Evolutionary conservation across 179 eudicot genomes (phyloP).

Genomic region (Dionaea muscipula): DNA sequence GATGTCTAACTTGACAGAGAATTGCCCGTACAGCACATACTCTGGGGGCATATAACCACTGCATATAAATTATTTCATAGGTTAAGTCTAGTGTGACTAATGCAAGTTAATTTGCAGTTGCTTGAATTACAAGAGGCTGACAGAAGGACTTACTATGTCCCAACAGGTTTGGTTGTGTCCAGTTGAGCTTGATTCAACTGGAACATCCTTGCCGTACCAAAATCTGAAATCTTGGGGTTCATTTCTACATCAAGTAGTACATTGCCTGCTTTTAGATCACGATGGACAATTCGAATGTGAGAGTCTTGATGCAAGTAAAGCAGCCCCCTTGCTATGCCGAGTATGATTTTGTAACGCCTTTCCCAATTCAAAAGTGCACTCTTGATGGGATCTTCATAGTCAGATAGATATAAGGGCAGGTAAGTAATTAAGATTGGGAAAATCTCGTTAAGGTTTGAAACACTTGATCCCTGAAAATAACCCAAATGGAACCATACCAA

Average conservation of each 20-base stretch:
- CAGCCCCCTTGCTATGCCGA: slow-evolving; percentile 25
- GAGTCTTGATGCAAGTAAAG: slow-evolving; percentile 39
- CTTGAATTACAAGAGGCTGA: too few species aligned
- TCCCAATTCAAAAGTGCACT: slow-evolving; percentile 19
- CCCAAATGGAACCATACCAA: slow-evolving; percentile 22
- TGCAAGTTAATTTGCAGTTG: too few species aligned
- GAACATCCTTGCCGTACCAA: slow-evolving; percentile 30
- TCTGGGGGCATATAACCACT: slow-evolving; percentile 26
- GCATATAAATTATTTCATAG: not conserved
- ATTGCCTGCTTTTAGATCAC: slow-evolving; percentile 33
- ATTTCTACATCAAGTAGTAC: slow-evolving; percentile 28
- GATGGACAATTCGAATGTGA: slow-evolving; percentile 22
- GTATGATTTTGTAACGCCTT: slow-evolving; percentile 25
- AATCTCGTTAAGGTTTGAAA: too few species aligned
- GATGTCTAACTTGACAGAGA: slow-evolving; percentile 17
- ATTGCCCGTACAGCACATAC: slow-evolving; percentile 15
- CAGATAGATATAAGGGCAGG: too few species aligned
- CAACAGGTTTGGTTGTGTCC: too few species aligned
- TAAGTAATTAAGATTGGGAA: too few species aligned
- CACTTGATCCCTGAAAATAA: too few species aligned
- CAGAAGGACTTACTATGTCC: too few species aligned
- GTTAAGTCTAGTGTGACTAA: too few species aligned
- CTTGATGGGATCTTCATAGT: slow-evolving; percentile 16
- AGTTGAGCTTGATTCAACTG: not conserved
- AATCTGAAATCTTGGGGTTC: slow-evolving; percentile 35